Evolutionary conservation across 805 yeast species (phyloP), one percentile per base, ranked within the genome.

Genomic region (Starmera caribaea): DNA sequence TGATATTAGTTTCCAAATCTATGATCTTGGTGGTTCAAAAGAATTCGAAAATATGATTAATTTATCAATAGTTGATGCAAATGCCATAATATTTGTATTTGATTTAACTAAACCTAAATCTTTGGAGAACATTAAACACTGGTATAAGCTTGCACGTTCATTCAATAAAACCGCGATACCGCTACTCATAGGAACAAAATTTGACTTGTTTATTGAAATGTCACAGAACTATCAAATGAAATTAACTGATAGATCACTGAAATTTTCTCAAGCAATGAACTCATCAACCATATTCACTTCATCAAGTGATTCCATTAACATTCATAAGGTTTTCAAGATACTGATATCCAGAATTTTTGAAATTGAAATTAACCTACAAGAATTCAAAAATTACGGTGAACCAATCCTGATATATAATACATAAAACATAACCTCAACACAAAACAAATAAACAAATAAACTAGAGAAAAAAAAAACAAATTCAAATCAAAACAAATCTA

Each of bases 31-130:
- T 17, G 98, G 98, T 1, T 95, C 89, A 51, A 74, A 85, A 38
- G 97, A 92, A 59, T 90, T 87, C 62, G 85, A 88, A 40, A 90
- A 90, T 58, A 90, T 90, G 98, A 66, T 92, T 32, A 96, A 97
- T 16, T 67, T 90, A 41, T 96, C 90, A 12, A 81, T 94, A 13
- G 79, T 82, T 47, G 97, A 89, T 45, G 92, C 97, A 0, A 92
- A 88, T 12, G 95, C 96, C 1, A 76, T 90, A 21, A 67, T 90
- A 34, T 88, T 89, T 52, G 78, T 85, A 80, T 90, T 83, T 66
- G 97, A 90, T 61, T 64, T 90, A 42, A 85, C 96, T 2, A 70
- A 96, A 35, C 85, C 83, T 46, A 76, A 88, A 24, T 86, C 96
- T 0, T 68, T 90, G 39, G 83, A 82, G 54, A 81, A 89, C n/a